Percentiles rank a stretch among this genome's conserved stretches.
Conservation (phyloP, 163 green algal genomes). For the Scenedesmus sp. region DNA sequence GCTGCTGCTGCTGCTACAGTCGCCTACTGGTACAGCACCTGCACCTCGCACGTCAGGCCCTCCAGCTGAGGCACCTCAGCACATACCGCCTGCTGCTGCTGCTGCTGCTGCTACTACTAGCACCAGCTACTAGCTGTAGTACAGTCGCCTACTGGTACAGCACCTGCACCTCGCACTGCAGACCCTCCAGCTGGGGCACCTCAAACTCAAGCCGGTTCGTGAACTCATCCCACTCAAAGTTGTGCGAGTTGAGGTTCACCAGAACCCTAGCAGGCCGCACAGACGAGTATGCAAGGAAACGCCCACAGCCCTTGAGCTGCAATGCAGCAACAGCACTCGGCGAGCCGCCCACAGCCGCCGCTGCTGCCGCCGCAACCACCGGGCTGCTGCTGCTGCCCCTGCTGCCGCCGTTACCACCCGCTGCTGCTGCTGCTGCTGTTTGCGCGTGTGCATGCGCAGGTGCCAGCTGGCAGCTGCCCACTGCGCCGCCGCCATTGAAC, state of each 20-base stretch:
- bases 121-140: background rate
- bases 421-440: constrained; percentile 1
- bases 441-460: constrained; percentile 19
- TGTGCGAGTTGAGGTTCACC: constrained; percentile 43
- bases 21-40: constrained; percentile 11
- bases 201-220: constrained; percentile 44
- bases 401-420: constrained; percentile 4
- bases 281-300: constrained; percentile 66
- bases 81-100: background rate
- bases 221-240: constrained; percentile 51
- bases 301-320: constrained; percentile 61
- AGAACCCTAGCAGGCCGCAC: constrained; percentile 43
- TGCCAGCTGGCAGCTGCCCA: constrained; percentile 55
- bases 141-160: constrained; percentile 11
- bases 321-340: constrained; percentile 30
- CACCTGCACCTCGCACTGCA: constrained; percentile 47
- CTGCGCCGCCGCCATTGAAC: constrained; percentile 91
- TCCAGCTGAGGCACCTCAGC: too few species aligned
- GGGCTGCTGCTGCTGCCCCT: constrained; percentile 11
- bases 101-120: constrained; percentile 21
- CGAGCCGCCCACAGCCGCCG: background rate
- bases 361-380: background rate
- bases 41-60: too few species aligned
- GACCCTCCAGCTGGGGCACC: constrained; percentile 46
- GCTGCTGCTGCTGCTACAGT: background rate